Base-by-base conservation (phyloP, 2,329 filamentous ascomycete genomes). In the Calonectria henricotiae region DNA sequence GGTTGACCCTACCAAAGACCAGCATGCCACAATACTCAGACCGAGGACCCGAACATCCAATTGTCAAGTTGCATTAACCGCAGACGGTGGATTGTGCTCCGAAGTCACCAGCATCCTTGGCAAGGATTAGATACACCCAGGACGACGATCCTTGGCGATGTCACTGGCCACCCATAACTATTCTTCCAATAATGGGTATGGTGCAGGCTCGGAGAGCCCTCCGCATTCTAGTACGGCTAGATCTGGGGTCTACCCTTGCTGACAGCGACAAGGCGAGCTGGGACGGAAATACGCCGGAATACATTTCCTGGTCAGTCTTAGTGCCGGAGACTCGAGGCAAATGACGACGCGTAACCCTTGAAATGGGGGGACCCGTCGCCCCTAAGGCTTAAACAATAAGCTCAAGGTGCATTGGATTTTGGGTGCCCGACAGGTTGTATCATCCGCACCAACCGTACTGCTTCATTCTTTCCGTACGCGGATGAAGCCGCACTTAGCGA, bases 91-190 rank as follows among this genome's bases (percentile, higher is more conserved):
- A 13, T 20, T 44, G 39, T 11, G 55, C 39, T 41, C 55, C 55
- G 55, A 44, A 43, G 8, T 61, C 13, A 23, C 25, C 23, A 27
- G 55, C 23, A 44, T 8, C 32, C 8, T 32, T 32, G 23, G 25
- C 55, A 23, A 32, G 55, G 39, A 8, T 32, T 3, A 9, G 20
- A 51, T 51, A 17, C 39, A 32, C 37, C 37, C 39, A 61, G 39
- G 51, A 39, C 23, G 51, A 25, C 32, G 51, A 58, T 58, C 51
- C 51, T 58, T 58, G 51, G 51, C 51, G 20, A 58, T 58, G 51
- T 37, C 37, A 23, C 51, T 37, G 51, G 37, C 15, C 23, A 25
- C 37, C 39, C 55, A 44, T 43, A 11, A 23, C 55, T 41, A 20
- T 61, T 61, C 55, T 37, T 61, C 55, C 55, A 61, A 61, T 61